Evolutionary conservation across 352 stramenopile species (phyloP).

Genomic region (Globisporangium viniferum): DNA sequence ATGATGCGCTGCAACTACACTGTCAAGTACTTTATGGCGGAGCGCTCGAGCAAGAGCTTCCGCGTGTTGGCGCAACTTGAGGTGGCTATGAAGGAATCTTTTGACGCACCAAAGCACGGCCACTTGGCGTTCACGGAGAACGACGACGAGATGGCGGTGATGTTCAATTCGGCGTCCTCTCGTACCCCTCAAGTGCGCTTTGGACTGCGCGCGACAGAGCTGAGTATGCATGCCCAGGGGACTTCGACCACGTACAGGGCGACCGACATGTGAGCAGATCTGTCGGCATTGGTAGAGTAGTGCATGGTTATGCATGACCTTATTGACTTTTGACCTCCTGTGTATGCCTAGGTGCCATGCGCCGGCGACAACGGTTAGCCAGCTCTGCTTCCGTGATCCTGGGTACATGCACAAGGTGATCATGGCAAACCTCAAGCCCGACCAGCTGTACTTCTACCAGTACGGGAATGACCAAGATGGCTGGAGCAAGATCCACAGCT

Average conservation of each 20-base stretch:
- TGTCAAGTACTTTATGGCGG: too few relatives aligned
- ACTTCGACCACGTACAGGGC: conserved; percentile 5
- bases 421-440: conserved; percentile 39
- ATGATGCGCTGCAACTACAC: too few relatives aligned
- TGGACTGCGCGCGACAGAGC: conserved; percentile 30
- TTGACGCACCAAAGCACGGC: too few relatives aligned
- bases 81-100: too few relatives aligned
- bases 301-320: not conserved
- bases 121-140: too few relatives aligned
- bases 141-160: too few relatives aligned
- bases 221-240: not conserved
- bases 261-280: conserved; percentile 38
- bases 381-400: conserved; percentile 50
- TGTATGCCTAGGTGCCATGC: conserved; percentile 42
- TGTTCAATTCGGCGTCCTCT: too few relatives aligned
- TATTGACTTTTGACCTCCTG: not conserved
- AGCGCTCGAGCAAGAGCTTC: too few relatives aligned
- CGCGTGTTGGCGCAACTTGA: too few relatives aligned
- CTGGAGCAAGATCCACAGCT: conserved; percentile 39
- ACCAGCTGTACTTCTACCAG: conserved; percentile 59
- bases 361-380: conserved; percentile 40
- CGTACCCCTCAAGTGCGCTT: conserved; percentile 19
- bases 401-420: conserved; percentile 67
- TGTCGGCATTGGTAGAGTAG: not conserved
- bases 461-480: conserved; percentile 48